Evolutionary conservation across 495 filamentous ascomycete species (phyloP), one percentile per base, ranked within the genome.

Genomic region (Schizothecium vesticola): DNA sequence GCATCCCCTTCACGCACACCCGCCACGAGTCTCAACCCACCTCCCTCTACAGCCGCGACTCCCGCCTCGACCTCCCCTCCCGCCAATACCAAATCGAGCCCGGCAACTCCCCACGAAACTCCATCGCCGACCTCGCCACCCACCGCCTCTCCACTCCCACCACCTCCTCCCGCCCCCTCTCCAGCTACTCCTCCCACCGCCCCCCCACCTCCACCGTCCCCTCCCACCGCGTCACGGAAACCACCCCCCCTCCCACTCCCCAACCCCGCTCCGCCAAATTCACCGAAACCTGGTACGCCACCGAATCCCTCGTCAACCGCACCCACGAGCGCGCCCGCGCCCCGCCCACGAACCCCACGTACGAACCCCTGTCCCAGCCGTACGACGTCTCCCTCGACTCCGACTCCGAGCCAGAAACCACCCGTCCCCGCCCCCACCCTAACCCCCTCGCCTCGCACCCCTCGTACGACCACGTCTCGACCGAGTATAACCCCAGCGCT

Each of bases 1-100:
- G 81, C 9, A 79, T 95, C 28, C 88, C 92, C 9, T 96, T 96
- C 79, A 85, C 89, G 82, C 88, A 93, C 73, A 92, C 90, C 1
- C 83, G 92, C 56, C 80, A 77, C 12, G 79, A 85, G 26, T 91
- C 89, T 1, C 83, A 84, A 3, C 78, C 79, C 8, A 83, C 85
- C 23, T n/a, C 26, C 10, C 80, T 79, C 64, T 73, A 75, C 74
- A 80, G 67, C 73, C 80, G 80, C 23, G 82, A 84, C 70, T 83
- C 85, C 19, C 82, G 83, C 28, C 60, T 78, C 25, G 80, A 86
- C 57, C 76, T 88, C 0, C 85, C 86, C 11, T 80, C 76, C 69
- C 74, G 82, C 11, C 81, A 84, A 69, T 86, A 88, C 70, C 80
- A 85, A 65, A 66, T 82, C 66, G 73, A 79, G 7, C 76, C 79